Evolutionary conservation across 805 yeast species (phyloP), one percentile per base, ranked within the genome.

Genomic region (Spathaspora hagerdaliae): DNA sequence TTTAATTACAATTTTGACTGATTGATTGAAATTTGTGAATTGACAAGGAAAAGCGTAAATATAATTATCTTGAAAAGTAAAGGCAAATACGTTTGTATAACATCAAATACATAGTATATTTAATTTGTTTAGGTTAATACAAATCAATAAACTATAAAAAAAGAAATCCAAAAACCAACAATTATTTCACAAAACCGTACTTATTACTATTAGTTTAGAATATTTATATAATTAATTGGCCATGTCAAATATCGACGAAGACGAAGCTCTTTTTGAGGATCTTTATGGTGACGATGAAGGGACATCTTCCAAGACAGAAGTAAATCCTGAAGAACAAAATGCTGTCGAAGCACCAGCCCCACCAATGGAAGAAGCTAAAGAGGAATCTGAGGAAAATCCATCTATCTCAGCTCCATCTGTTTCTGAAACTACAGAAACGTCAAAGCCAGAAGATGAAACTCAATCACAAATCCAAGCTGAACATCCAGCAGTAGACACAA

Each of bases 231-330:
- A 31, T 14, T 27, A 29, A 14, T 43, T 42, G 38, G 47, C 13
- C 48, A 64, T 64, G 69, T 64, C 69, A 34, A 49, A 54, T 39
- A 78, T 85, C 50, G 96, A 89, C 69, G 97, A 90, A 71, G 97
- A 91, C 69, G 97, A 90, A 65, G 92, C 88, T 58, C 83, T 87
- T 64, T 91, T 91, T 67, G 96, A 90, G 69, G 97, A 91, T 64
- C 87, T 91, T 69, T 91, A 91, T 15, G 49, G 50, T 10, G 52
- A 43, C 13, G 52, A 49, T 27, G 48, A 49, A 13, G 43, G 31
- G 15, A 38, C 42, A 27, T 26, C 43, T n/a, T 27, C 40, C 14
- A 44, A 44, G 13, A 31, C 42, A n/a, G 34, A 44, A 26, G 42
- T 32, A 31, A 44, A 42, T 27, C 41, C 36, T 53, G 38, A 51